Evolutionary conservation across 2,329 filamentous ascomycete species (phyloP).

Genomic region (Hawksworthiomyces lignivorus): DNA sequence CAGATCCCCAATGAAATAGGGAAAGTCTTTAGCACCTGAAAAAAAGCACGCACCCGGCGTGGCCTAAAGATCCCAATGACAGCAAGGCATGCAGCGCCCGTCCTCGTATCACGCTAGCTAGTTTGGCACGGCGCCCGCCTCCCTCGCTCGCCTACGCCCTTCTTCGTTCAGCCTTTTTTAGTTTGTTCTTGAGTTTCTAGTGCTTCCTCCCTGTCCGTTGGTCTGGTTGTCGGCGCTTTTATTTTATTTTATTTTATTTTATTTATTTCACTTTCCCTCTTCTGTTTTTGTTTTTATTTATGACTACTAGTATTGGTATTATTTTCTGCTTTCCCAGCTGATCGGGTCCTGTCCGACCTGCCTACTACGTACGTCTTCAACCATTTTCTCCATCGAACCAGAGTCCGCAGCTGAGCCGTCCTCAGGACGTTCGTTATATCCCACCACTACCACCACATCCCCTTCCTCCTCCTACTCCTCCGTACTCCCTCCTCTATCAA

Average conservation of each 20-base stretch:
- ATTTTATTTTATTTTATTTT: too few species aligned
- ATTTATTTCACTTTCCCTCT: too few species aligned
- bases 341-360: slow-evolving; percentile 2
- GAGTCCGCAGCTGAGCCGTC: too few species aligned
- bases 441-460: neutral
- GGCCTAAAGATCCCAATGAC: neutral
- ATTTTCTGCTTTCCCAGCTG: slow-evolving; percentile 6
- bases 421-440: neutral
- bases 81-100: neutral
- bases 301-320: too few species aligned
- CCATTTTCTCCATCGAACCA: too few species aligned
- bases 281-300: neutral
- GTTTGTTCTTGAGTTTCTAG: neutral
- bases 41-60: neutral
- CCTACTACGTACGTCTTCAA: too few species aligned
- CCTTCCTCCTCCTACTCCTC: neutral
- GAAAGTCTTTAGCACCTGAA: too few species aligned
- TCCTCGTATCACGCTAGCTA: slow-evolving; percentile 10
- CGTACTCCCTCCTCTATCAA: slow-evolving; percentile 2
- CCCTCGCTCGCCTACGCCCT: neutral
- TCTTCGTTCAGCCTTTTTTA: neutral
- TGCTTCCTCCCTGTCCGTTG: too few species aligned
- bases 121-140: neutral
- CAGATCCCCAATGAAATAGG: too few species aligned
- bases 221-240: too few species aligned